Evolutionary conservation across 225 moss, liverwort and hornwort genomes (phyloP), one percentile per base, ranked within the genome.

Genomic region (Neckera pumila): DNA sequence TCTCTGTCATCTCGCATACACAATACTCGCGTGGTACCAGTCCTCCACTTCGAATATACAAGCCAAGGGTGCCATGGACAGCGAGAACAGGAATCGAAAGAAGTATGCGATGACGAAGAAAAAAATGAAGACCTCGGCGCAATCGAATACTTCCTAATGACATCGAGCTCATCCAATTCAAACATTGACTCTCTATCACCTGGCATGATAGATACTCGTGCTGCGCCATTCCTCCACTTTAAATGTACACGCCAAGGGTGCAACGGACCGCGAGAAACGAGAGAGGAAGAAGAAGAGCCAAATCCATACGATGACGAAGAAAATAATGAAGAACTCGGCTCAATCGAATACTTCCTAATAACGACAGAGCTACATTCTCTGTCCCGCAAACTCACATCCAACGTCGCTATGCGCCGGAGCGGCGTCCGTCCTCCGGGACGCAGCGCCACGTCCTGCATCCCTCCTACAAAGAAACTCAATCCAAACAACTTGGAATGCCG

Each of bases 361-460:
- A 76, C 70, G 33, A 40, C 76, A 76, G 61, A 87, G 60, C 73
- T 72, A 71, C 85, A 66, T 54, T 81, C 42, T 64, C 75, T 76
- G 22, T 36, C 36, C 81, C 81, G 77, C 78, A 81, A 85, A 47
- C 73, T 72, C 59, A 84, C 76, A 54, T 86, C 90, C 84, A 62
- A 59, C n/a, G 57, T 53, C 62, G 43, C 82, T 82, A 27, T 71
- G 75, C 51, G 33, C 65, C 47, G 51, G 77, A 89, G 36, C 85
- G 83, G 67, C 74, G 70, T 72, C 74, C 88, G 47, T 47, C 80
- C 83, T 85, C 81, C 76, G 67, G 83, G 74, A 54, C 62, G 34
- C 30, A 86, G 40, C 71, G 47, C 61, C 88, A 91, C 56, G 76
- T 71, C 85, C 77, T 89, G 85, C 91, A 91, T 89, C 60, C 60